A percentile compares a stretch with the other conserved stretches of the same genome.
These are phyloP conservation scores for Brassica balearica DNA, from an alignment of 441 rosid species.

Conservation along the genomic window DNA sequence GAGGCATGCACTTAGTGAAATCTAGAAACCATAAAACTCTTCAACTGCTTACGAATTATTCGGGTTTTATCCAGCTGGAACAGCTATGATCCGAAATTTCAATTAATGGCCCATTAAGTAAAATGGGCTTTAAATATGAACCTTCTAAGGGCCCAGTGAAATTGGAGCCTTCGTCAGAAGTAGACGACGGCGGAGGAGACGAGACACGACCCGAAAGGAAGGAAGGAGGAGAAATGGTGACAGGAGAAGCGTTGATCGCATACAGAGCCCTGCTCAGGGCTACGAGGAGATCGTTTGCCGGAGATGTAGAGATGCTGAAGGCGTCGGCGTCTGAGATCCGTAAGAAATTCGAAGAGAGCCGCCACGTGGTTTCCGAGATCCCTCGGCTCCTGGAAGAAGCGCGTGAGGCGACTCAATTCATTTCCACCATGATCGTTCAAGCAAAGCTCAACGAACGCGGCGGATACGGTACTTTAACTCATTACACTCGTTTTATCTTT, in stretches of 20 bases:
- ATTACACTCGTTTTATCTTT: slow-evolving; percentile 10
- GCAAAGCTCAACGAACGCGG: slow-evolving; percentile 58
- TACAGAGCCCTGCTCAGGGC: slow-evolving; percentile 79
- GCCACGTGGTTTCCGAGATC: slow-evolving; percentile 69
- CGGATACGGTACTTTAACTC: slow-evolving; percentile 62
- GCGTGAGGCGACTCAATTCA: slow-evolving; percentile 73
- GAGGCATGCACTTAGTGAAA: not conserved
- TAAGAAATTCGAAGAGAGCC: slow-evolving; percentile 82
- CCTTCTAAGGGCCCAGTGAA: slow-evolving; percentile 4
- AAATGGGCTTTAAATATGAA: slow-evolving; percentile 1
- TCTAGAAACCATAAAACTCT: not conserved
- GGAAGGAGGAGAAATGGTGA: slow-evolving; percentile 30
- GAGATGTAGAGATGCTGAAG: slow-evolving; percentile 72
- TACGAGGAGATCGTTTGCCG: slow-evolving; percentile 78
- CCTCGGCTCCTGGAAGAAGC: slow-evolving; percentile 80
- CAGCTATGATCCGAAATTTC: not conserved
- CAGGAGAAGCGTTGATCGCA: slow-evolving; percentile 70
- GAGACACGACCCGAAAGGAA: not conserved
- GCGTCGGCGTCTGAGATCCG: slow-evolving; percentile 78
- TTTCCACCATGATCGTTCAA: slow-evolving; percentile 90
- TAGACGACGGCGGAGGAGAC: slow-evolving; percentile 13
- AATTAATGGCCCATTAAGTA: slow-evolving; percentile 5
- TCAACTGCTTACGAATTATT: not conserved
- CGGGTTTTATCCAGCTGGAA: slow-evolving; percentile 4
- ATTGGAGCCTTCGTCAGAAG: not conserved